Evolutionary conservation across 2,329 filamentous ascomycete species (phyloP).

Genomic region (Alternaria angustiovoidea): DNA sequence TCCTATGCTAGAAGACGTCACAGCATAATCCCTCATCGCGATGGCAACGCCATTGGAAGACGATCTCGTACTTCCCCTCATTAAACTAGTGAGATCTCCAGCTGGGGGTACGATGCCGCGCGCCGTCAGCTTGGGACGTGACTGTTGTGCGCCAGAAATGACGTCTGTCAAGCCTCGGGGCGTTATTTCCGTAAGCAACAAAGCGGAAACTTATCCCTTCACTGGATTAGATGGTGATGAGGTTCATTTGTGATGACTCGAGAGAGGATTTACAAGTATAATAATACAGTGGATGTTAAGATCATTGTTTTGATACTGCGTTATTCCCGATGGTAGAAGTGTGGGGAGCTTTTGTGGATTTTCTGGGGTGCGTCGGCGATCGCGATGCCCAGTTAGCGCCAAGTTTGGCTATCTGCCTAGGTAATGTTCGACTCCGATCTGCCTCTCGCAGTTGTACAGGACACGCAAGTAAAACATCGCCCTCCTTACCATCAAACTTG

Average conservation of each 20-base stretch:
- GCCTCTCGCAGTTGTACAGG: too few species aligned
- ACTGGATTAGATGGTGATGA: not conserved
- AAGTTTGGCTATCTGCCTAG: too few species aligned
- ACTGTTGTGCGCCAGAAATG: constrained; percentile 19
- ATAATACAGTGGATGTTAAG: not conserved
- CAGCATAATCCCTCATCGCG: constrained; percentile 3
- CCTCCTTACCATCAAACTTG: too few species aligned
- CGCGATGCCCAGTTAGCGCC: constrained; percentile 3
- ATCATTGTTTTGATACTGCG: not conserved
- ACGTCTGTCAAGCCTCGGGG: constrained; percentile 18
- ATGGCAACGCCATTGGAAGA: constrained; percentile 15
- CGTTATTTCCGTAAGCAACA: constrained; percentile 9
- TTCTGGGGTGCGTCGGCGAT: constrained; percentile 23
- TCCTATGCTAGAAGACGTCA: constrained; percentile 19
- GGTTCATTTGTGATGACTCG: accelerated
- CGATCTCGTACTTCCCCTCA: constrained; percentile 17
- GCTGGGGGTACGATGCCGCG: constrained; percentile 12
- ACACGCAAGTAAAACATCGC: too few species aligned
- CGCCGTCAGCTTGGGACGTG: constrained; percentile 15
- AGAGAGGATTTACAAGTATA: not conserved
- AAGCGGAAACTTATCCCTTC: not conserved
- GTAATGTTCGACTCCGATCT: too few species aligned
- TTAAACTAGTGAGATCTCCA: constrained; percentile 7
- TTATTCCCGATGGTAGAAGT: constrained; percentile 6
- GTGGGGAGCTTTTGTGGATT: constrained; percentile 18